These are phyloP conservation scores for Pilatotrama ljubarskyi DNA, from an alignment of 768 basidiomycete species.

Conservation along the genomic window DNA sequence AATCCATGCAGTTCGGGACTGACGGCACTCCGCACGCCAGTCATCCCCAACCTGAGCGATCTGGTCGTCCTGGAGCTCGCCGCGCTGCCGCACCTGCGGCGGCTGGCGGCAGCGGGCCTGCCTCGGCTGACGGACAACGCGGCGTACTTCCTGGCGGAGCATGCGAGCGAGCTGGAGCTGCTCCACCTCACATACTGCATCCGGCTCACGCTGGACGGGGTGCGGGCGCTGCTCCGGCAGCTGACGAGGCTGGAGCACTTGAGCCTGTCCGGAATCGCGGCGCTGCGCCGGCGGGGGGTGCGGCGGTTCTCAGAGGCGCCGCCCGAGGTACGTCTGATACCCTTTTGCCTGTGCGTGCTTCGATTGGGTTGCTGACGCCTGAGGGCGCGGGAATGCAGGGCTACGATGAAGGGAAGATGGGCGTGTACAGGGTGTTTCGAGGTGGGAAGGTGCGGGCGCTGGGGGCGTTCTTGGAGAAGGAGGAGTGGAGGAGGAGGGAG, in stretches of 20 bases:
- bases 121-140: conserved; percentile 84
- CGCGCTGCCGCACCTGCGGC: conserved; percentile 63
- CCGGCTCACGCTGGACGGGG: conserved; percentile 70
- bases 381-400: conserved; percentile 43
- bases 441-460: conserved; percentile 65
- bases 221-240: conserved; percentile 66
- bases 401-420: conserved; percentile 63
- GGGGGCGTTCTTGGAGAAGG: conserved; percentile 71
- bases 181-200: conserved; percentile 89
- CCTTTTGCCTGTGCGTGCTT: background rate
- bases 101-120: conserved; percentile 80
- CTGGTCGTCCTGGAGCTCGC: conserved; percentile 82
- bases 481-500: conserved; percentile 54
- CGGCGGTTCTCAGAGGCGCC: conserved; percentile 75
- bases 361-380: background rate
- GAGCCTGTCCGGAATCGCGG: conserved; percentile 76
- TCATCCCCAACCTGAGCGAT: conserved; percentile 83
- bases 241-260: conserved; percentile 68
- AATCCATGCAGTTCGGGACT: background rate
- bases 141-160: conserved; percentile 74
- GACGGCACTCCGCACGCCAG: conserved; percentile 37
- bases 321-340: conserved; percentile 51
- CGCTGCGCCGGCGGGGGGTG: conserved; percentile 68
- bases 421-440: conserved; percentile 79
- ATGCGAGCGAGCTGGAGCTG: conserved; percentile 67